Percentiles rank a stretch among this genome's conserved stretches.
Conservation (phyloP, 805 yeast genomes). For the Saturnispora sanitii region DNA sequence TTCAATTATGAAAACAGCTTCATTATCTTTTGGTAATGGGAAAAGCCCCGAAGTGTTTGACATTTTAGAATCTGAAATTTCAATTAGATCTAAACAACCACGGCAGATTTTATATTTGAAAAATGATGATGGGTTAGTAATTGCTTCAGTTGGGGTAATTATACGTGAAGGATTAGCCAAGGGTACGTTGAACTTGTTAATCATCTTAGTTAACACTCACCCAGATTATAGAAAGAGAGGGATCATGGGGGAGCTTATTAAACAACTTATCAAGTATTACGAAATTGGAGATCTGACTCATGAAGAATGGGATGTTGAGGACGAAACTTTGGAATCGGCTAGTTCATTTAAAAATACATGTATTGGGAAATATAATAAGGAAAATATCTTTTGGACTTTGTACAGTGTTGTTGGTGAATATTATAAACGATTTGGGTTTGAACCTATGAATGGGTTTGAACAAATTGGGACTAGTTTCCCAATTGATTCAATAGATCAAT, state of each 20-base stretch:
- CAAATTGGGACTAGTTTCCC: not conserved
- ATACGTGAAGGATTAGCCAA: constrained; percentile 4
- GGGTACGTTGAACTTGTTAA: not conserved
- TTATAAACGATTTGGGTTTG: constrained; percentile 10
- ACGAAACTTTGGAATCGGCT: constrained; percentile 1
- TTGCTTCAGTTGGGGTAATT: constrained; percentile 2
- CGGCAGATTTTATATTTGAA: constrained; percentile 1
- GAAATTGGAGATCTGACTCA: constrained; percentile 5
- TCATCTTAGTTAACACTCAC: constrained; percentile 7
- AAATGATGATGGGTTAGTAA: not conserved
- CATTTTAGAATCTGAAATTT: not conserved
- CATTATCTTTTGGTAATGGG: not conserved
- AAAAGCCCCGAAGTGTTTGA: not conserved
- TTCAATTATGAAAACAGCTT: not conserved
- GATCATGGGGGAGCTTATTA: constrained; percentile 1
- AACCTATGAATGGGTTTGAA: not conserved
- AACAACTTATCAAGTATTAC: constrained; percentile 7
- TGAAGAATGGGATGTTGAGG: not conserved
- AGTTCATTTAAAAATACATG: not conserved
- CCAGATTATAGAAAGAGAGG: constrained; percentile 9
- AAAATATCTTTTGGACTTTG: constrained; percentile 7
- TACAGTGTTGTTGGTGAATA: constrained; percentile 8
- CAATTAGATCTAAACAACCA: not conserved
- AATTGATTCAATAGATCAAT: not conserved
- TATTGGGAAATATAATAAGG: not conserved